Conservation (phyloP, 108 stramenopile genomes). For the Cyclotella kingstonii region DNA sequence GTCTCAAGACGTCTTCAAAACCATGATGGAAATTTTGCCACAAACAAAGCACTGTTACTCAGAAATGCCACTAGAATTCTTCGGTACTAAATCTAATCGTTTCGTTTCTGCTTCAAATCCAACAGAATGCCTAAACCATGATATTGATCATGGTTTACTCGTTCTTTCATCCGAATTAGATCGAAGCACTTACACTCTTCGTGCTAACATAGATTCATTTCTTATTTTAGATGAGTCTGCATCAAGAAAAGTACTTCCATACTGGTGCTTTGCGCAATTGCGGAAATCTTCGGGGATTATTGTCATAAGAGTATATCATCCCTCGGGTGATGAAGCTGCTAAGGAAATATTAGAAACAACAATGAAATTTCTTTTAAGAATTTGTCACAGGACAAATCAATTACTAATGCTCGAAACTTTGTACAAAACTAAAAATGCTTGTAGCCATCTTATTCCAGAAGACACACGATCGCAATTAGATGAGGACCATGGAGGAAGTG, state of each 20-base stretch:
- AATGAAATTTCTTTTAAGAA: constrained; percentile 5
- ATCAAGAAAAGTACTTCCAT: constrained; percentile 26
- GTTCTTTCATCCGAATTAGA: constrained; percentile 28
- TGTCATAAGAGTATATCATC: constrained; percentile 60
- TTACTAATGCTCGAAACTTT: constrained; percentile 60
- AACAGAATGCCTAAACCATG: constrained; percentile 51
- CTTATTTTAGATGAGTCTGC: constrained; percentile 19
- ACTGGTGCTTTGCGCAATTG: constrained; percentile 67
- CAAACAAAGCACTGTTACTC: constrained; percentile 50
- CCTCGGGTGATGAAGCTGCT: constrained; percentile 50
- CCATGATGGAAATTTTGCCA: constrained; percentile 55
- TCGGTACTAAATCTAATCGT: constrained; percentile 45
- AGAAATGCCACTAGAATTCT: constrained; percentile 60
- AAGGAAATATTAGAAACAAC: constrained; percentile 30
- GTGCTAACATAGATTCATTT: constrained; percentile 21
- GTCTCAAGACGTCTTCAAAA: constrained; percentile 42
- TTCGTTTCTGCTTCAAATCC: constrained; percentile 59
- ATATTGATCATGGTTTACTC: constrained; percentile 54
- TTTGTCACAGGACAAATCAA: constrained; percentile 69
- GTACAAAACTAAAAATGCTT: constrained; percentile 57
- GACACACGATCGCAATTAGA: not conserved
- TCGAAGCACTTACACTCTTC: constrained; percentile 11
- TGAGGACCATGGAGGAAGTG: constrained; percentile 4
- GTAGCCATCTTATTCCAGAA: constrained; percentile 47
- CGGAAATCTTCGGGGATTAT: constrained; percentile 37